These are phyloP conservation scores for Colletotrichum sansevieriae DNA, from an alignment of 2,329 filamentous ascomycete species.

Conservation along the genomic window DNA sequence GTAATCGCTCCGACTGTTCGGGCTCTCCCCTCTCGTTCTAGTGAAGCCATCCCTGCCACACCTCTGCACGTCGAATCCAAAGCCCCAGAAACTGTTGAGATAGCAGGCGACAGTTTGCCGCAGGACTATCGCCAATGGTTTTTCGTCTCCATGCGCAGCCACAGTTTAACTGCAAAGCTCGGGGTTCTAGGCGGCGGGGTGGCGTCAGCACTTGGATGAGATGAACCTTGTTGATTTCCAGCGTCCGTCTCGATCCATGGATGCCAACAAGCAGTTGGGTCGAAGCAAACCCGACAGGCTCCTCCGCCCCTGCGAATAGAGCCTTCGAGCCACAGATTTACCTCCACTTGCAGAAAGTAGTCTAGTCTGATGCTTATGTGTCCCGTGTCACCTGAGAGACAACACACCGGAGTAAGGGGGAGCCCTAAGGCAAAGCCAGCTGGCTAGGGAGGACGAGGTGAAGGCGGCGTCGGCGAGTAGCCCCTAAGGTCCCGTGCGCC, in stretches of 20 bases:
- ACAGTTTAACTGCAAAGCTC: constrained; percentile 21
- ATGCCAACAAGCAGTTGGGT: constrained; percentile 10
- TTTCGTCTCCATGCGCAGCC: neutral
- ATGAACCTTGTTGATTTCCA: constrained; percentile 16
- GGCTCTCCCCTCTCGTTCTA: constrained; percentile 1
- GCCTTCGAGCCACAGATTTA: neutral
- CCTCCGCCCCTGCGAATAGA: neutral
- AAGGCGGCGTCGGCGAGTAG: neutral
- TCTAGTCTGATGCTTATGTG: neutral
- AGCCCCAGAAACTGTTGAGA: constrained; percentile 11
- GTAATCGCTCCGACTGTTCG: no score
- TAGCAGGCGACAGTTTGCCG: constrained; percentile 11
- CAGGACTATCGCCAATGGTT: neutral
- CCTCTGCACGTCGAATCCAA: constrained; percentile 7
- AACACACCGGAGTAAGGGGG: neutral
- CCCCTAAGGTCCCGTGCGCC: constrained; percentile 29
- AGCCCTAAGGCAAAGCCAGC: constrained; percentile 13
- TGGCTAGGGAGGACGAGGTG: constrained; percentile 14
- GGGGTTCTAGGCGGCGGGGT: neutral
- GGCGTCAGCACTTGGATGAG: constrained; percentile 14
- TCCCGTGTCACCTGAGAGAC: constrained; percentile 16
- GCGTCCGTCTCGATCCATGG: neutral
- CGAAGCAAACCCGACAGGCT: neutral
- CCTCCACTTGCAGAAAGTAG: no score
- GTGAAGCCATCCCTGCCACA: constrained; percentile 9